Evolutionary conservation across 225 moss, liverwort and hornwort genomes (phyloP).

Genomic region (Takakia lepidozioides): DNA sequence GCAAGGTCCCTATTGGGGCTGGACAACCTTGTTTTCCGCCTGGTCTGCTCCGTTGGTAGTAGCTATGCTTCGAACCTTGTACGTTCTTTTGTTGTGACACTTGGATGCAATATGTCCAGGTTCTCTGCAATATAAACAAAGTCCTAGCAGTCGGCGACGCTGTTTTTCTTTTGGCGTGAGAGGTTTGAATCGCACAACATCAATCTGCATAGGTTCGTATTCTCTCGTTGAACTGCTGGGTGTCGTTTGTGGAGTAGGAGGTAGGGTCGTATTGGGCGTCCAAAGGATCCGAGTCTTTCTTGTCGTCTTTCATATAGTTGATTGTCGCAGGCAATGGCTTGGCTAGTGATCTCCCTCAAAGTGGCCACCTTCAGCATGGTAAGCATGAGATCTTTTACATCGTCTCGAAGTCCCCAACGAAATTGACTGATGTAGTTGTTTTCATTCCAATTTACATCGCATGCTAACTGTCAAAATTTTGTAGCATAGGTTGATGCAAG

Average conservation of each 20-base stretch:
- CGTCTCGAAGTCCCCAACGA: slow-evolving; percentile 3
- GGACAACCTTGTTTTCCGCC: too few species aligned
- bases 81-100: neutral
- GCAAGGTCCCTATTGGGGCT: too few species aligned
- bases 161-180: neutral
- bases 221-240: neutral
- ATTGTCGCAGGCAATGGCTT: slow-evolving; percentile 1
- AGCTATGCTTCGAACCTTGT: too few species aligned
- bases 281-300: slow-evolving; percentile 4
- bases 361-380: neutral
- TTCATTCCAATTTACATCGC: neutral
- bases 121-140: neutral
- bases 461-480: slow-evolving; percentile 1
- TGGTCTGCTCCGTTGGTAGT: too few species aligned
- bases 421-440: slow-evolving; percentile 4
- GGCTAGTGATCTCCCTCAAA: neutral
- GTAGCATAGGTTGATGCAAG: neutral
- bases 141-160: too few species aligned
- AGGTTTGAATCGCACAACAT: neutral
- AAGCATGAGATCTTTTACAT: neutral
- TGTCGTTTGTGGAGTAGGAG: neutral
- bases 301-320: neutral
- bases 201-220: slow-evolving; percentile 2
- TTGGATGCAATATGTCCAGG: neutral
- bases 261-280: neutral